These are phyloP conservation scores for Durusdinium trenchii DNA, from an alignment of 73 alveolate genomes.

Conservation along the genomic window DNA sequence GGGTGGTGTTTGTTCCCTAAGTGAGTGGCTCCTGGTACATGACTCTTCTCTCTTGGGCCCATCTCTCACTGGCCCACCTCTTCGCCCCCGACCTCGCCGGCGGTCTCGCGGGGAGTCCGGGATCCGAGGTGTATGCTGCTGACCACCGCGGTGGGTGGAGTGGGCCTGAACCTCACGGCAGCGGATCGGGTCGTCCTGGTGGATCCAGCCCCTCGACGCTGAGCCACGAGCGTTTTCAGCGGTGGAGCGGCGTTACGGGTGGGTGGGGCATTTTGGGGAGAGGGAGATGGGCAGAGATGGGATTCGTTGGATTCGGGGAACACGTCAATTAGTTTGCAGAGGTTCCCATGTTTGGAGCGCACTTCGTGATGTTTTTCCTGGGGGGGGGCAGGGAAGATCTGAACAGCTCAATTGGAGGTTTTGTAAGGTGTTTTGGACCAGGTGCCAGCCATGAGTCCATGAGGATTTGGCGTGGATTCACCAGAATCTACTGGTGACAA, in stretches of 20 bases:
- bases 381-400: neutral
- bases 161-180: slow-evolving; percentile 97
- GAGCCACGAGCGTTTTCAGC: neutral
- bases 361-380: neutral
- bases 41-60: no score
- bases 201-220: slow-evolving; percentile 96
- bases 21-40: no score
- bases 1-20: no score
- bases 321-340: neutral
- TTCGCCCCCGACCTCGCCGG: no score
- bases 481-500: no score
- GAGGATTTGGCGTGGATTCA: no score
- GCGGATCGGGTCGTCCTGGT: slow-evolving; percentile 97
- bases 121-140: slow-evolving; percentile 84
- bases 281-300: no score
- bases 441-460: no score
- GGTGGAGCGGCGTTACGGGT: neutral
- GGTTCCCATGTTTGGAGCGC: neutral
- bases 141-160: slow-evolving; percentile 97
- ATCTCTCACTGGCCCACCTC: no score
- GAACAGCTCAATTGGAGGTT: neutral
- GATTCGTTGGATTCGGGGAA: neutral
- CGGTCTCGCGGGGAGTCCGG: no score
- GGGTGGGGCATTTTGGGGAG: neutral
- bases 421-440: no score